Conservation (phyloP, 1,284 basidiomycete species). For the Cryptococcus sp. region DNA sequence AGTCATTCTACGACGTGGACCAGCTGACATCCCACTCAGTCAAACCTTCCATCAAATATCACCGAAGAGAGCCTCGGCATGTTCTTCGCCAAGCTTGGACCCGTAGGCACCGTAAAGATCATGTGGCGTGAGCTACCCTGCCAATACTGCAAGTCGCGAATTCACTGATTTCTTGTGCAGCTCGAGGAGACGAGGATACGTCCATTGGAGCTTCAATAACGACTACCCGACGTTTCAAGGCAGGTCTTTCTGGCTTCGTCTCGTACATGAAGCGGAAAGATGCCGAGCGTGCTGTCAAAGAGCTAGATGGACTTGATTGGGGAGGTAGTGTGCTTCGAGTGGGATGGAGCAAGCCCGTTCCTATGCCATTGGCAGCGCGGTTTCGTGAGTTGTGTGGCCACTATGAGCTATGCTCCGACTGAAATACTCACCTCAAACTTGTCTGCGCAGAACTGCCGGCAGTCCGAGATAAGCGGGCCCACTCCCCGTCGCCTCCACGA, state of each 20-base stretch:
- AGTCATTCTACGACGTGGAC: neutral
- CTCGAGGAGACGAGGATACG: slow-evolving; percentile 43
- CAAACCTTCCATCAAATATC: slow-evolving; percentile 77
- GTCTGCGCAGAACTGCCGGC: slow-evolving; percentile 11
- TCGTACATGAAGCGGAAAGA: slow-evolving; percentile 90
- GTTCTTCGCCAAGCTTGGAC: slow-evolving; percentile 70
- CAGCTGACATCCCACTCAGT: slow-evolving; percentile 22
- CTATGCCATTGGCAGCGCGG: slow-evolving; percentile 72
- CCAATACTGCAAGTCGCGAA: slow-evolving; percentile 52
- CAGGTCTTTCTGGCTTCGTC: slow-evolving; percentile 86
- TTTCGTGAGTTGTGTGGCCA: slow-evolving; percentile 64
- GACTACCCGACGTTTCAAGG: slow-evolving; percentile 64
- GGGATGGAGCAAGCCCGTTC: slow-evolving; percentile 94
- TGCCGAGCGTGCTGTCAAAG: slow-evolving; percentile 80
- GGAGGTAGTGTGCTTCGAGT: slow-evolving; percentile 79
- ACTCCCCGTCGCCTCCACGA: slow-evolving; percentile 14
- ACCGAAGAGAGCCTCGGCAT: slow-evolving; percentile 79
- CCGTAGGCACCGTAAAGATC: slow-evolving; percentile 68
- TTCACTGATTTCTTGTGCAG: slow-evolving; percentile 15
- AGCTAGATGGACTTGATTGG: slow-evolving; percentile 90
- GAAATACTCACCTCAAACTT: neutral
- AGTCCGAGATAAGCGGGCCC: slow-evolving; percentile 19
- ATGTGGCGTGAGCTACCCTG: slow-evolving; percentile 80
- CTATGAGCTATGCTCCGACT: neutral
- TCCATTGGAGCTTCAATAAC: slow-evolving; percentile 68